Conservation (phyloP, 768 basidiomycete genomes). For the Trametes sanguinea region DNA sequence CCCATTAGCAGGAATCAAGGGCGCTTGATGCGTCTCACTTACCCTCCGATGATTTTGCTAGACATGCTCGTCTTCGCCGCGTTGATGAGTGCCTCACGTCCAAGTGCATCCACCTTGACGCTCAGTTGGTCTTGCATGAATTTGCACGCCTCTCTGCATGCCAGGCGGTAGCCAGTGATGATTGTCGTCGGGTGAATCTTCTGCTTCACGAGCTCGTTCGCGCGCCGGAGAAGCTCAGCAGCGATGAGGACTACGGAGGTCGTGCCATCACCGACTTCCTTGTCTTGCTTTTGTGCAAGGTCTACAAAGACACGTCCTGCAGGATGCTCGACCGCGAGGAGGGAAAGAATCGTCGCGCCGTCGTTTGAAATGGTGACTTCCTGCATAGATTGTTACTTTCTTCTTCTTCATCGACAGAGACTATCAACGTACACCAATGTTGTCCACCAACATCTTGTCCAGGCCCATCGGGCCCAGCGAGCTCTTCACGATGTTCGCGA, state of each 20-base stretch:
- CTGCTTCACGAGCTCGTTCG: constrained; percentile 96
- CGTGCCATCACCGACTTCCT: constrained; percentile 98
- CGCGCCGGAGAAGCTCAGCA: constrained; percentile 93
- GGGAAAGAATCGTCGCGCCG: constrained; percentile 96
- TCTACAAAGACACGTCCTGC: constrained; percentile 98
- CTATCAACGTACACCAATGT: constrained; percentile 76
- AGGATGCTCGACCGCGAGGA: constrained; percentile 93
- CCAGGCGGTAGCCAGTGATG: constrained; percentile 96
- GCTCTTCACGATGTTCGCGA: constrained; percentile 97
- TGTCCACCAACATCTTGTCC: constrained; percentile 97
- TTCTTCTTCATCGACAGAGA: not conserved
- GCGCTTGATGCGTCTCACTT: constrained; percentile 36
- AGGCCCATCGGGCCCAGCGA: constrained; percentile 93
- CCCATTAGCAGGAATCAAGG: too few relatives aligned
- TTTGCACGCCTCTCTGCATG: constrained; percentile 95
- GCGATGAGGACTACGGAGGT: constrained; percentile 98
- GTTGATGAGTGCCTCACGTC: constrained; percentile 89
- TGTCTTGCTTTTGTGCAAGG: constrained; percentile 98
- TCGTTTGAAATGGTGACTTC: constrained; percentile 99
- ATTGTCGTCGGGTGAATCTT: constrained; percentile 99
- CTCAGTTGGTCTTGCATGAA: constrained; percentile 98
- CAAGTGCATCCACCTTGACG: constrained; percentile 91
- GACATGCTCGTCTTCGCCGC: constrained; percentile 98
- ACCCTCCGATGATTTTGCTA: constrained; percentile 98
- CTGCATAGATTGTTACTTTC: constrained; percentile 42